Conservation (phyloP, 495 filamentous ascomycete genomes). For the Aspergillus saccharolyticus region DNA sequence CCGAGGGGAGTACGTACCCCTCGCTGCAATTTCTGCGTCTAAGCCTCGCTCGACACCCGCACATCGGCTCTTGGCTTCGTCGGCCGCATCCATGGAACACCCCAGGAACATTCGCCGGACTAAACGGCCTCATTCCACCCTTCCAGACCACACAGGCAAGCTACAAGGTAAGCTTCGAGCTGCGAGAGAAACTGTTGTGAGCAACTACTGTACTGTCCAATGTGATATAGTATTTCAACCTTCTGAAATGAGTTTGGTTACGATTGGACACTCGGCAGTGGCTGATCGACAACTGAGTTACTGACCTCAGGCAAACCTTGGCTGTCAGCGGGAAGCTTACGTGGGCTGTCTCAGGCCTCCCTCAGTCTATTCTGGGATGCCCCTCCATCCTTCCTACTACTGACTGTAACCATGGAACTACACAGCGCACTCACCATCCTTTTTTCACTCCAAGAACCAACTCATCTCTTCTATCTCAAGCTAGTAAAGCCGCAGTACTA, state of each 20-base stretch:
- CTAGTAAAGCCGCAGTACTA: no score
- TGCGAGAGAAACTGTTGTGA: no score
- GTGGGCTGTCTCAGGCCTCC: neutral
- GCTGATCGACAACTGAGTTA: neutral
- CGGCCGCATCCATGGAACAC: neutral
- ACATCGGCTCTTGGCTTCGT: neutral
- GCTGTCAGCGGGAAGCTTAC: neutral
- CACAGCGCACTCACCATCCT: neutral
- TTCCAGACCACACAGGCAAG: no score
- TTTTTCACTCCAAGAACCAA: no score
- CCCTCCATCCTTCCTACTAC: neutral
- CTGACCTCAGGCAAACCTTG: neutral
- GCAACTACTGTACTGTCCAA: no score
- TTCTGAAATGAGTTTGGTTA: no score
- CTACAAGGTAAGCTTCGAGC: no score
- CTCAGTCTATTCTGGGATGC: neutral
- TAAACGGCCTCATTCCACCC: neutral
- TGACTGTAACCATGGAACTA: neutral
- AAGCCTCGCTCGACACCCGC: neutral
- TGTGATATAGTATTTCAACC: no score
- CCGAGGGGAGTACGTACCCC: conserved; percentile 7
- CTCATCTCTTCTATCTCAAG: neutral
- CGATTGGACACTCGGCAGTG: no score
- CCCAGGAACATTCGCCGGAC: neutral
- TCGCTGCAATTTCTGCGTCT: neutral